Evolutionary conservation across 129 eudicot genomes (phyloP), one percentile per base, ranked within the genome.

Genomic region (Kitagawia praeruptora): DNA sequence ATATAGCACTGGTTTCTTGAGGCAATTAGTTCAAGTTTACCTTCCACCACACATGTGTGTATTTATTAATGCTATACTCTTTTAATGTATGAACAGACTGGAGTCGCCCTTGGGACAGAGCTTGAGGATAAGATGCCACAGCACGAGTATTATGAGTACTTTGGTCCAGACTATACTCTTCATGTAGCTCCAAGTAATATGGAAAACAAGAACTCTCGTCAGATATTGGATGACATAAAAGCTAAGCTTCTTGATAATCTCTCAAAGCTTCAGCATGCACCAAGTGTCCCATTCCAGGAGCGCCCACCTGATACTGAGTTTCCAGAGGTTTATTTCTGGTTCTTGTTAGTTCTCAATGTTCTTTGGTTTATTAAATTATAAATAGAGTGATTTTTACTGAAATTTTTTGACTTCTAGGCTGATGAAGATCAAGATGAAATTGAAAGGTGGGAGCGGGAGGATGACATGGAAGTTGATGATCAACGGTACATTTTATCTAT

Each of bases 161-260:
- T 94, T 84, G 98, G 97, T 54, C 98, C 98, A 79, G 98, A 94
- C 67, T 91, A 94, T 81, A 91, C 92, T 74, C 96, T 94, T 83
- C 98, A 94, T 83, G 97, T 91, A 80, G 97, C 97, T 81, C 97
- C 98, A 53, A 91, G 98, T 85, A 94, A 94, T 84, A 94, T 91
- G 98, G 98, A 94, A 79, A 92, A 94, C 80, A 94, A 94, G 86
- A 94, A 92, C 78, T 88, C 98, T 48, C 93, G 92, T 47, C 91
- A 80, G 83, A 81, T 86, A 44, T 74, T 94, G 91, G 97, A 94
- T 70, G 96, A 92, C 47, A 94, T 94, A 47, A 83, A 89, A 77
- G 74, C 91, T 77, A 87, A 86, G 87, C 98, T 94, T 80, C 96
- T 94, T 87, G 93, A 92, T 45, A 82, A 94, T 82, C 94, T 94